Evolutionary conservation across 1,139 yeast genomes (phyloP).

Genomic region (Blastobotrys persicus): DNA sequence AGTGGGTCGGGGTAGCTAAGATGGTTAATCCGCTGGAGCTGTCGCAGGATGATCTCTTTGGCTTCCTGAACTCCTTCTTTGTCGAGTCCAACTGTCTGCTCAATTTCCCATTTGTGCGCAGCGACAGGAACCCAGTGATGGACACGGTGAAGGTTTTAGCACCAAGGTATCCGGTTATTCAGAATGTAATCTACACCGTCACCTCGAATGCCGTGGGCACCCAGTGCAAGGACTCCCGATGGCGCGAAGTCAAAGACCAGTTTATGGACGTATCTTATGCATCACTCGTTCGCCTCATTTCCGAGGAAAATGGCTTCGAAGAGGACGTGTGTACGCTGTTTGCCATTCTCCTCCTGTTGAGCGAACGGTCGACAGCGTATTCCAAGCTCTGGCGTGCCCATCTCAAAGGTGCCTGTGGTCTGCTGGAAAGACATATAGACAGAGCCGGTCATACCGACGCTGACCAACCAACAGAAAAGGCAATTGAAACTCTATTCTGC

Average conservation of each 20-base stretch:
- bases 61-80: slow-evolving; percentile 19
- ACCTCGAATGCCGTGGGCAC: slow-evolving; percentile 18
- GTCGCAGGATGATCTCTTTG: slow-evolving; percentile 18
- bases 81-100: slow-evolving; percentile 21
- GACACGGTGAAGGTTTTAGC: slow-evolving; percentile 12
- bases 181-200: slow-evolving; percentile 19
- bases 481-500: slow-evolving; percentile 15
- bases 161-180: slow-evolving; percentile 16
- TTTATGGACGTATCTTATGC: slow-evolving; percentile 20
- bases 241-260: slow-evolving; percentile 21
- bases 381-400: slow-evolving; percentile 32
- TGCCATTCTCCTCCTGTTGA: slow-evolving; percentile 29
- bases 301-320: slow-evolving; percentile 7
- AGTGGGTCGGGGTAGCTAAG: background rate
- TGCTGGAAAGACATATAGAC: slow-evolving; percentile 10
- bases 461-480: background rate
- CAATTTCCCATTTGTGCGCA: slow-evolving; percentile 21
- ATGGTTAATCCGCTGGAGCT: slow-evolving; percentile 14
- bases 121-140: slow-evolving; percentile 21
- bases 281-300: slow-evolving; percentile 14
- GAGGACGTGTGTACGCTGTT: slow-evolving; percentile 20
- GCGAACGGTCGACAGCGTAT: slow-evolving; percentile 30
- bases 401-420: slow-evolving; percentile 30
- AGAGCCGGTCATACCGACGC: background rate
- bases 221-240: slow-evolving; percentile 22